Conservation (phyloP, 768 basidiomycete species). For the Trametes elegans region DNA sequence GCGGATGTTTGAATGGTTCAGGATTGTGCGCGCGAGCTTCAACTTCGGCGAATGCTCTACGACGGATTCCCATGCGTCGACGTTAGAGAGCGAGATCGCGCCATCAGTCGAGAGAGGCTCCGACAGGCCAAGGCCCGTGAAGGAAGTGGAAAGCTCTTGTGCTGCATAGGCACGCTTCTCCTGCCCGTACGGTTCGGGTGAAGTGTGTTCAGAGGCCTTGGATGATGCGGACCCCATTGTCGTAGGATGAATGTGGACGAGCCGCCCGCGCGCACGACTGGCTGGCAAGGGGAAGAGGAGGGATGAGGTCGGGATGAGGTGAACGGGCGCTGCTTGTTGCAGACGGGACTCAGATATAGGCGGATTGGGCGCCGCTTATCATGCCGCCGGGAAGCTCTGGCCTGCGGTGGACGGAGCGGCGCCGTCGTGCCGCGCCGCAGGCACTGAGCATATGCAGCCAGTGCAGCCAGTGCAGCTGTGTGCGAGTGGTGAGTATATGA, state of each 20-base stretch:
- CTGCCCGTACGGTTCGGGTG: slow-evolving; percentile 17
- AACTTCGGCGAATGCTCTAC: slow-evolving; percentile 56
- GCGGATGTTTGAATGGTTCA: slow-evolving; percentile 66
- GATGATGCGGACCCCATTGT: slow-evolving; percentile 38
- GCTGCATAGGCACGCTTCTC: slow-evolving; percentile 19
- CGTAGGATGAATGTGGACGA: neutral
- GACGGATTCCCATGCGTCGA: slow-evolving; percentile 66
- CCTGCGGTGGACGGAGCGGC: too few relatives aligned
- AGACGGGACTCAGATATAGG: neutral
- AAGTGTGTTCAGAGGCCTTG: slow-evolving; percentile 25
- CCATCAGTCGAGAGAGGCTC: slow-evolving; percentile 55
- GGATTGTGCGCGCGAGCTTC: slow-evolving; percentile 73
- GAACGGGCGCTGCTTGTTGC: neutral
- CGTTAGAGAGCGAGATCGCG: slow-evolving; percentile 52
- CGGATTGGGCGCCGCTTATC: too few relatives aligned
- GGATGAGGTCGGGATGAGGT: neutral
- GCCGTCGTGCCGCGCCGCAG: too few relatives aligned
- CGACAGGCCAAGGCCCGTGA: slow-evolving; percentile 15
- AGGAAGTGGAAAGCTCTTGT: slow-evolving; percentile 13
- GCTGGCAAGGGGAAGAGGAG: neutral
- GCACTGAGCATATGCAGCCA: too few relatives aligned
- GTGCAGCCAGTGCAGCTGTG: too few relatives aligned
- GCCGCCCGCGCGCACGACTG: too few relatives aligned
- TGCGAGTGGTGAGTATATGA: neutral
- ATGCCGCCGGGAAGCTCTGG: too few relatives aligned